Base-by-base conservation (phyloP, 305 asterid species). In the Solanum hybrid region DNA sequence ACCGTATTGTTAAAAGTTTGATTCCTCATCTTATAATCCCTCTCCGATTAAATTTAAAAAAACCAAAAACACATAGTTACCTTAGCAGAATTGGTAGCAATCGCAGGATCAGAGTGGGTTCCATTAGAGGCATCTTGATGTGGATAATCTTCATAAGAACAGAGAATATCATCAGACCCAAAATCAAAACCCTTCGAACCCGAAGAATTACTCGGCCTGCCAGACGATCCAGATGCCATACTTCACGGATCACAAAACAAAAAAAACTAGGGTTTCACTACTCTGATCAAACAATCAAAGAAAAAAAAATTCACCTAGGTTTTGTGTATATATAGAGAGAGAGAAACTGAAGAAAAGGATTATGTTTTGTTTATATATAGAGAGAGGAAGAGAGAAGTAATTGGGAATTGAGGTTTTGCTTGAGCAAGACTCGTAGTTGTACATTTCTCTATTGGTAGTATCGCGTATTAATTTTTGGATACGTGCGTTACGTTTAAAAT, bases 91-190 rank as follows among this genome's bases (percentile, higher is more conserved):
- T 90, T 91, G 87, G 88, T 87, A 29, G 92, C 91, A 86, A 84
- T 72, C 7, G 94, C 90, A 72, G 96, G 94, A 91, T 94, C 98
- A 90, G 97, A 87, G 90, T 94, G 98, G 89, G 72, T 82, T 35
- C 95, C 98, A 90, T 94, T 95, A 89, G 92, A 89, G 35, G 90
- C 95, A 81, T 95, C 99, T 90, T 91, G 93, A 60, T 91, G 96
- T 90, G 64, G 32, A 64, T 89, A 95, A 91, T 96, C 98, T 90
- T 95, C 17, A 88, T 95, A 95, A 5, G 99, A 95, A 88, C 97
- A 94, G 86, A 96, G 95, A 37, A 97, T 93, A 92, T 97, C 98
- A 91, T 97, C 98, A 19, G 99, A 91, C 29, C 90, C 99, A 90
- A 97, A 97, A 93, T 94, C 98, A 94, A 94, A 97, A 37, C 94